Percentiles rank a stretch among this genome's conserved stretches.
phyloP scores from a whole-genome alignment of 2,329 filamentous ascomycete species.

The Botrytis deweyae region DNA sequence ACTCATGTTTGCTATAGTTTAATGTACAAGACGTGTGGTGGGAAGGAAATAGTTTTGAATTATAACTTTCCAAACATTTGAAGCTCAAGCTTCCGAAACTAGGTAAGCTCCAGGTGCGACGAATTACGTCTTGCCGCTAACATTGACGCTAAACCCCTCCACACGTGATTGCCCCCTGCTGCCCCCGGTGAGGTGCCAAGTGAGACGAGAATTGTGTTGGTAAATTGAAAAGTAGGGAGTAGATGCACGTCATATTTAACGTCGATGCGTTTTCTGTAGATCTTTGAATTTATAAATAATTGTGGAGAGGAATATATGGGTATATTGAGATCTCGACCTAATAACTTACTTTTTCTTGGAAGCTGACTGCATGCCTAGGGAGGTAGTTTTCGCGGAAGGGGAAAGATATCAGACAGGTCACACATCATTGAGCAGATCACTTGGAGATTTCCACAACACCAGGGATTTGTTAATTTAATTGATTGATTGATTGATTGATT shows the following conservation, averaged over 20 bases:
- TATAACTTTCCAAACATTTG: slow-evolving; percentile 15
- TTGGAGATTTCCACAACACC: neutral
- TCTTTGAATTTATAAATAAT: neutral
- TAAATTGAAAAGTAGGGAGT: neutral
- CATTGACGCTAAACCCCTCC: slow-evolving; percentile 10
- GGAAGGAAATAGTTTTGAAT: neutral
- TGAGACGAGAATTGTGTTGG: neutral
- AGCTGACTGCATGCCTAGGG: neutral
- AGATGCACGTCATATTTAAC: slow-evolving; percentile 10
- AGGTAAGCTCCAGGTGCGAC: slow-evolving; percentile 15
- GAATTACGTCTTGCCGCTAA: slow-evolving; percentile 14
- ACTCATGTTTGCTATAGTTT: slow-evolving; percentile 53
- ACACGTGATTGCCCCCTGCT: slow-evolving; percentile 16
- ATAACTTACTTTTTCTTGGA: neutral
- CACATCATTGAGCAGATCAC: neutral
- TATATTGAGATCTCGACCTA: neutral
- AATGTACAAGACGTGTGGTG: slow-evolving; percentile 6
- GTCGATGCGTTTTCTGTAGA: slow-evolving; percentile 3
- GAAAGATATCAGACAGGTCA: neutral
- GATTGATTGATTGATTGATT: slow-evolving; percentile 15
- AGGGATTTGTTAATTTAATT: neutral
- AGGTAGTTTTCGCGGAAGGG: neutral
- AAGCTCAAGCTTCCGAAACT: slow-evolving; percentile 10
- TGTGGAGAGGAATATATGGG: neutral
- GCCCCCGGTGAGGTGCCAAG: neutral